Percentiles rank a stretch among this genome's conserved stretches.
Evolutionary conservation across 805 yeast species (phyloP).

Genomic region (Candida arabinofermentans): DNA sequence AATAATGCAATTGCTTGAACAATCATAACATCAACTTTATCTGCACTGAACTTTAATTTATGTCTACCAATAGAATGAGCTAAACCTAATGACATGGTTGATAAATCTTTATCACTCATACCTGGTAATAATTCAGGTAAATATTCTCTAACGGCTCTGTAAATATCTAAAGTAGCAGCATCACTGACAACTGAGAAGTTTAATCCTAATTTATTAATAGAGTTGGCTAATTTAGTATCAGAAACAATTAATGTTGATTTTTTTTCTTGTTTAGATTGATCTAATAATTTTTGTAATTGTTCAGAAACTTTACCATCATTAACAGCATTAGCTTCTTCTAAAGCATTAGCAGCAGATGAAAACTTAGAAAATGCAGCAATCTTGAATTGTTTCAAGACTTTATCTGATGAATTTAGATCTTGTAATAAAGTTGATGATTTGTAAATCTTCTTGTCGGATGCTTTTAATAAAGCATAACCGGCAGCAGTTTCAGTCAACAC

Average conservation of each 20-base stretch:
- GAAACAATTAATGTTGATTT: constrained; percentile 85
- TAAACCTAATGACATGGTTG: constrained; percentile 95
- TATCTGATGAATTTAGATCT: constrained; percentile 77
- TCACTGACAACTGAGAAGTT: constrained; percentile 88
- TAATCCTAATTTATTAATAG: constrained; percentile 91
- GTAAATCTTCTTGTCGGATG: constrained; percentile 95
- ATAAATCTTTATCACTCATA: constrained; percentile 73
- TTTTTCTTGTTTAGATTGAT: constrained; percentile 74
- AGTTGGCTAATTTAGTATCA: constrained; percentile 92
- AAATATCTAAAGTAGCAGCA: constrained; percentile 90
- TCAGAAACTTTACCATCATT: constrained; percentile 92
- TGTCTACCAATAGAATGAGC: constrained; percentile 99
- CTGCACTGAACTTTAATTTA: constrained; percentile 95
- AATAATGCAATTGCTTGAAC: constrained; percentile 97
- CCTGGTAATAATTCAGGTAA: constrained; percentile 95
- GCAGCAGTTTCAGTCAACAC: constrained; percentile 98
- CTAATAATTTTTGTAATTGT: constrained; percentile 72
- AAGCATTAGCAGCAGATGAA: constrained; percentile 89
- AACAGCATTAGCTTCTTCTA: constrained; percentile 89
- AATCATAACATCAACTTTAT: constrained; percentile 98
- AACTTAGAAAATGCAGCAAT: constrained; percentile 95
- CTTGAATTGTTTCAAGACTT: constrained; percentile 86
- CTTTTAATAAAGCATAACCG: constrained; percentile 96
- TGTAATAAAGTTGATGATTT: constrained; percentile 70
- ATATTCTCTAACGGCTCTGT: constrained; percentile 92